Conservation (phyloP, 306 rosid genomes). For the Geum urbanum region DNA sequence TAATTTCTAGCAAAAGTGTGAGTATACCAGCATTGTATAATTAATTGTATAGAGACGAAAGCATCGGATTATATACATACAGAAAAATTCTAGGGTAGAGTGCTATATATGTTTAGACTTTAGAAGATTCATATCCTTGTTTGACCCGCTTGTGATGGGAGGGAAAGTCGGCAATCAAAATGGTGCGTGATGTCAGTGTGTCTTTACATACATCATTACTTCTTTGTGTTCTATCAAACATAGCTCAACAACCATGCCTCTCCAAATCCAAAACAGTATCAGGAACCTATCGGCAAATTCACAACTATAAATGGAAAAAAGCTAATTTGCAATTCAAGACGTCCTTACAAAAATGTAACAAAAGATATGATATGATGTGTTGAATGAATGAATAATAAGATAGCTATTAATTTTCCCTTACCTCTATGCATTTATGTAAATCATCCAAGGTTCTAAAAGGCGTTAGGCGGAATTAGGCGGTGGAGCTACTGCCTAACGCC, state of each 20-base stretch:
- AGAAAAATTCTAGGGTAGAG: no score
- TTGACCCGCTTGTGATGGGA: slow-evolving; percentile 21
- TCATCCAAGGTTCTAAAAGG: no score
- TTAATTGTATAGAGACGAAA: no score
- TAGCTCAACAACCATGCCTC: slow-evolving; percentile 70
- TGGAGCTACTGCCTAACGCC: no score
- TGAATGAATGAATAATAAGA: no score
- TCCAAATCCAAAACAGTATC: slow-evolving; percentile 32
- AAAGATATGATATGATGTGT: background rate
- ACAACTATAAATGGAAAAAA: background rate
- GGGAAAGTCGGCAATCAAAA: slow-evolving; percentile 21
- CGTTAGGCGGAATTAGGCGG: no score
- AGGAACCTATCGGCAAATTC: slow-evolving; percentile 22
- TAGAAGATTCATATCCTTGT: slow-evolving; percentile 12
- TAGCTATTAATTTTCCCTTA: slow-evolving; percentile 19
- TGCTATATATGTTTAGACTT: slow-evolving; percentile 9
- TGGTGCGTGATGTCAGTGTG: slow-evolving; percentile 20
- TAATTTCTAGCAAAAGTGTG: no score
- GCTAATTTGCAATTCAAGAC: slow-evolving; percentile 1
- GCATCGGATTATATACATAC: slow-evolving; percentile 23
- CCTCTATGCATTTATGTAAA: slow-evolving; percentile 35
- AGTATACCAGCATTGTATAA: no score
- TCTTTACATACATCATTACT: slow-evolving; percentile 19
- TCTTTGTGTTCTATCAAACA: slow-evolving; percentile 38
- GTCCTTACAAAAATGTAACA: background rate